Evolutionary conservation across 345 rosid species (phyloP).

Genomic region (Brassica juncea): DNA sequence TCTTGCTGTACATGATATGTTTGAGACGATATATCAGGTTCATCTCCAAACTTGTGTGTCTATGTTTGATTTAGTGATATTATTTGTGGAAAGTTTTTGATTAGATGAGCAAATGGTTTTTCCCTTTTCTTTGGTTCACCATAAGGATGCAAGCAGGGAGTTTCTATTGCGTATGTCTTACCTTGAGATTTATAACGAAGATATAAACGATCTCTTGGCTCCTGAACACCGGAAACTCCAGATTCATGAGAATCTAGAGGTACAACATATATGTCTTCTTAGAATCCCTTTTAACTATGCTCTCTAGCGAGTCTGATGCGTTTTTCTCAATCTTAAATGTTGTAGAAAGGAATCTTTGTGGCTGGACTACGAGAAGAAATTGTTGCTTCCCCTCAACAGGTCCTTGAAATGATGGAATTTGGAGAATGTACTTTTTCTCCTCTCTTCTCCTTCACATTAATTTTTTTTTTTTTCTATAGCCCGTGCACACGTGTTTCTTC

Average conservation of each 20-base stretch:
- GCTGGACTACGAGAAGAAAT: constrained; percentile 97
- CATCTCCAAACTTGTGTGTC: not conserved
- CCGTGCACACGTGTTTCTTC: constrained; percentile 14
- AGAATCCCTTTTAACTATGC: not conserved
- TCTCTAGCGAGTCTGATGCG: constrained; percentile 11
- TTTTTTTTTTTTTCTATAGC: not conserved
- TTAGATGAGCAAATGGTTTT: not conserved
- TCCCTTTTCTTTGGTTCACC: constrained; percentile 1
- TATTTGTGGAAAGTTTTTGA: constrained; percentile 17
- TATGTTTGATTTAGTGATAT: not conserved
- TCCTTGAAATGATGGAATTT: constrained; percentile 81
- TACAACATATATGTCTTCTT: constrained; percentile 24
- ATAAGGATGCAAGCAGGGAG: constrained; percentile 72
- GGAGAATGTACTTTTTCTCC: constrained; percentile 68
- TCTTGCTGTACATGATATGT: constrained; percentile 74
- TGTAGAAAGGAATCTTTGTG: constrained; percentile 86
- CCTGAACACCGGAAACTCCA: constrained; percentile 95
- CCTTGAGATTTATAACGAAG: constrained; percentile 94
- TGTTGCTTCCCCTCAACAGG: constrained; percentile 89
- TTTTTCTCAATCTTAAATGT: constrained; percentile 9
- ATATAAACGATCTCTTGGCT: constrained; percentile 82
- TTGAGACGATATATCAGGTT: constrained; percentile 64
- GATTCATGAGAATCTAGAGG: constrained; percentile 91
- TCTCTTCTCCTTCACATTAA: not conserved
- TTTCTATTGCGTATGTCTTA: constrained; percentile 94